Evolutionary conservation across 1,139 yeast species (phyloP).

Genomic region (Citeromyces siamensis): DNA sequence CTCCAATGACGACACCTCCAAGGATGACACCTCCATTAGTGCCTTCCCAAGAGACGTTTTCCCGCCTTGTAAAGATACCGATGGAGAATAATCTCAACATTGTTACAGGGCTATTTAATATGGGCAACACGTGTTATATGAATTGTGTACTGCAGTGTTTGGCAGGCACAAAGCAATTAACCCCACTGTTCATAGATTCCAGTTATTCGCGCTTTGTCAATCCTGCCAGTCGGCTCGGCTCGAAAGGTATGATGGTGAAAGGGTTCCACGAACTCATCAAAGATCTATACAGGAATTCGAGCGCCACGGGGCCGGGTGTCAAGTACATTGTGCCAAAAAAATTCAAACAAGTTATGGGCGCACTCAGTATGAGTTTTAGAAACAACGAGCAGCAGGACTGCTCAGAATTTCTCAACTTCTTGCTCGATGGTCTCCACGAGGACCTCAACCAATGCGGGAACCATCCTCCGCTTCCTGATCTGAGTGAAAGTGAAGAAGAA

Average conservation of each 20-base stretch:
- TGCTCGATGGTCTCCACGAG: slow-evolving; percentile 58
- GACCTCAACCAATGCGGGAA: slow-evolving; percentile 31
- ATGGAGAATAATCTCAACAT: slow-evolving; percentile 20
- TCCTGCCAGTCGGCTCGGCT: slow-evolving; percentile 62
- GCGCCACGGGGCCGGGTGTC: slow-evolving; percentile 8
- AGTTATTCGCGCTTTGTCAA: slow-evolving; percentile 66
- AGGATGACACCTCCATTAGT: slow-evolving; percentile 7
- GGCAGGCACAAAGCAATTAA: slow-evolving; percentile 31
- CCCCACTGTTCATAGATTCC: slow-evolving; percentile 33
- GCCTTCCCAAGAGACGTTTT: slow-evolving; percentile 9
- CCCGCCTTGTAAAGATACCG: slow-evolving; percentile 9
- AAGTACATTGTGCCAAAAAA: slow-evolving; percentile 14
- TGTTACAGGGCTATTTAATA: slow-evolving; percentile 54
- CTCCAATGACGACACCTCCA: slow-evolving; percentile 8
- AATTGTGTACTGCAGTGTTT: slow-evolving; percentile 58
- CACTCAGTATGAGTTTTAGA: slow-evolving; percentile 15
- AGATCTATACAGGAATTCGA: slow-evolving; percentile 36
- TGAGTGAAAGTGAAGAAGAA: slow-evolving; percentile 67
- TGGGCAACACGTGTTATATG: slow-evolving; percentile 67
- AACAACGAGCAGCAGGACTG: slow-evolving; percentile 61
- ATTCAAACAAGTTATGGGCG: slow-evolving; percentile 16
- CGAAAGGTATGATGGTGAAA: slow-evolving; percentile 71
- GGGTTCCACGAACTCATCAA: slow-evolving; percentile 58
- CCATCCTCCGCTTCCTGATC: slow-evolving; percentile 32
- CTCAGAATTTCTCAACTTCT: slow-evolving; percentile 56